Evolutionary conservation across 2,329 filamentous ascomycete genomes (phyloP).

Genomic region (Pseudogymnoascus verrucosus): DNA sequence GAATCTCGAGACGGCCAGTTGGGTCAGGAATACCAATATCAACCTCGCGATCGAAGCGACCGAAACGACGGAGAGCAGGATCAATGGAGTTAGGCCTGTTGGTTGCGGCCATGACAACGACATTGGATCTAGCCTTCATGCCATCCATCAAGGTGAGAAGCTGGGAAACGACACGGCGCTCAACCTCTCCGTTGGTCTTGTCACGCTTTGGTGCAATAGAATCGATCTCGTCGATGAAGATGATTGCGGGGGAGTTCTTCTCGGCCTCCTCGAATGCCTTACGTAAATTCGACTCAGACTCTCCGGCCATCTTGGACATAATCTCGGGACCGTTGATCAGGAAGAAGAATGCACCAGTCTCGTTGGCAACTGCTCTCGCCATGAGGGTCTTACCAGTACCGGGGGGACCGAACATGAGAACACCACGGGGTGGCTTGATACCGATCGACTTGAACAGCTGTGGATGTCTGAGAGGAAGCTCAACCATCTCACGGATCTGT

Average conservation of each 20-base stretch:
- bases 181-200: slow-evolving; percentile 98
- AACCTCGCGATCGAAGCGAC: slow-evolving; percentile 97
- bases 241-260: slow-evolving; percentile 98
- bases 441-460: slow-evolving; percentile 99
- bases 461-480: slow-evolving; percentile 90
- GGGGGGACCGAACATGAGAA: slow-evolving; percentile 90
- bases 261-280: slow-evolving; percentile 99
- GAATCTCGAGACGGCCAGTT: slow-evolving; percentile 95
- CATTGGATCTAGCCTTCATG: slow-evolving; percentile 98
- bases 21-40: slow-evolving; percentile 98
- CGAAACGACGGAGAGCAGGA: slow-evolving; percentile 92
- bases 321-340: slow-evolving; percentile 98
- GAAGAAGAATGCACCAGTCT: slow-evolving; percentile 99
- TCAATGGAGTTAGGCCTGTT: slow-evolving; percentile 99
- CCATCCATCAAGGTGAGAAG: slow-evolving; percentile 97
- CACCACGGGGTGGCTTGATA: slow-evolving; percentile 98
- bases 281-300: slow-evolving; percentile 94
- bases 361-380: slow-evolving; percentile 97
- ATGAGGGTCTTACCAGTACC: slow-evolving; percentile 99
- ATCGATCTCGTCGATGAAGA: slow-evolving; percentile 99
- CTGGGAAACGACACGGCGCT: slow-evolving; percentile 96
- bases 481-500: slow-evolving; percentile 96
- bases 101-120: slow-evolving; percentile 98
- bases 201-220: slow-evolving; percentile 99
- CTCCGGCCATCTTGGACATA: slow-evolving; percentile 99